Percentiles rank a stretch among this genome's conserved stretches.
These are phyloP conservation scores for Passalora sequoiae DNA, from an alignment of 2,329 filamentous ascomycete species.

Conservation along the genomic window DNA sequence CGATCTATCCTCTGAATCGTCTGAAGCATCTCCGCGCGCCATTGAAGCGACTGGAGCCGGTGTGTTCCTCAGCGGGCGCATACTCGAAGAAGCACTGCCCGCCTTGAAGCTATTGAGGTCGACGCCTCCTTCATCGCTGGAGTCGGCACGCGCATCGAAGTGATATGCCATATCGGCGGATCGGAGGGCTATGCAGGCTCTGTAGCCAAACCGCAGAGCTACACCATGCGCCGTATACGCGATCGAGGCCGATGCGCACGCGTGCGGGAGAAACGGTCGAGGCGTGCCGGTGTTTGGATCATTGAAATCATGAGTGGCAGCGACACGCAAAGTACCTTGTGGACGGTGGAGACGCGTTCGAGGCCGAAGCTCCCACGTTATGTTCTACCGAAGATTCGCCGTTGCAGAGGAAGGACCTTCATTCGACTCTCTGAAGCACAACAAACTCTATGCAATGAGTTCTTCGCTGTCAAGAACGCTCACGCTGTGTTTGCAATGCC, in stretches of 20 bases:
- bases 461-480: constrained; percentile 5
- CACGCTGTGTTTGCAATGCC: constrained; percentile 12
- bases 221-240: too few species aligned
- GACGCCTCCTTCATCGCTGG: constrained; percentile 25
- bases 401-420: not conserved
- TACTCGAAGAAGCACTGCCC: constrained; percentile 3
- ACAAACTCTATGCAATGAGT: constrained; percentile 4
- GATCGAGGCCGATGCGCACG: too few species aligned
- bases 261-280: too few species aligned
- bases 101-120: constrained; percentile 29
- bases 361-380: too few species aligned
- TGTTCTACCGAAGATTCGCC: not conserved
- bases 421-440: not conserved
- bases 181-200: not conserved
- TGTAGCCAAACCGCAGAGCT: not conserved
- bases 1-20: constrained; percentile 9
- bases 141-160: constrained; percentile 25
- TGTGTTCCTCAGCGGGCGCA: not conserved
- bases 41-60: constrained; percentile 23
- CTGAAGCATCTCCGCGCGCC: constrained; percentile 8
- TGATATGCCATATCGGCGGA: constrained; percentile 24
- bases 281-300: too few species aligned
- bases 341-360: too few species aligned
- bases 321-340: too few species aligned
- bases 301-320: too few species aligned